Evolutionary conservation across 129 eudicot genomes (phyloP), one percentile per base, ranked within the genome.

Genomic region (Centella asiatica): DNA sequence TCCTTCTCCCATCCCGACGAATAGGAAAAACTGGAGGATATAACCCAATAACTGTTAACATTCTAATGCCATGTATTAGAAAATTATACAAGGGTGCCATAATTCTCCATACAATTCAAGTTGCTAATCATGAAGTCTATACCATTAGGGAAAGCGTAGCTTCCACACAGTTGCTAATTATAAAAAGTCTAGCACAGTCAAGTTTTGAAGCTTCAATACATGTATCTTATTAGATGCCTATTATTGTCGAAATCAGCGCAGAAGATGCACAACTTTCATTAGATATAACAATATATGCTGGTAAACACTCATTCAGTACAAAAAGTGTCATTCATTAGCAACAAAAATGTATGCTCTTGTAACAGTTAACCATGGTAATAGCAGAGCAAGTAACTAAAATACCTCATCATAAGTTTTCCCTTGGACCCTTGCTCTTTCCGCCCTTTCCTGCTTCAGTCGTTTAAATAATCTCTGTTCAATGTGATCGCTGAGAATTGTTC

Each of bases 401-500:
- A 85, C 92, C 95, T 89, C 92, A 48, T 89, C 92, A 44, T 67
- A 77, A 66, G 78, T 78, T 77, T 82, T 89, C 40, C 90, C 90
- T n/a, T 73, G 84, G 52, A 37, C 13, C 67, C 79, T 74, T 54
- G 95, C 97, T 59, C 97, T 81, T 27, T 85, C 90, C 56, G 24
- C 69, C 69, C 90, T 77, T 48, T 89, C 97, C 36, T 82, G 83
- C 69, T 76, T 85, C 74, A 89, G 49, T 42, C 60, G 70, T 70
- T 67, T 74, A 49, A 76, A 74, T 65, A 89, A 72, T 14, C 95
- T 79, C 18, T 63, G 71, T 75, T 89, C 97, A 51, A 85, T 77
- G 76, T 85, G 95, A 73, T 85, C 95, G 49, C 97, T 89, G 50
- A 89, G 86, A 47, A 77, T 77, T 33, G 97, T 81, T 62, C 83